Conservation (phyloP, 495 filamentous ascomycete species). For the Jackrogersella minutella region DNA sequence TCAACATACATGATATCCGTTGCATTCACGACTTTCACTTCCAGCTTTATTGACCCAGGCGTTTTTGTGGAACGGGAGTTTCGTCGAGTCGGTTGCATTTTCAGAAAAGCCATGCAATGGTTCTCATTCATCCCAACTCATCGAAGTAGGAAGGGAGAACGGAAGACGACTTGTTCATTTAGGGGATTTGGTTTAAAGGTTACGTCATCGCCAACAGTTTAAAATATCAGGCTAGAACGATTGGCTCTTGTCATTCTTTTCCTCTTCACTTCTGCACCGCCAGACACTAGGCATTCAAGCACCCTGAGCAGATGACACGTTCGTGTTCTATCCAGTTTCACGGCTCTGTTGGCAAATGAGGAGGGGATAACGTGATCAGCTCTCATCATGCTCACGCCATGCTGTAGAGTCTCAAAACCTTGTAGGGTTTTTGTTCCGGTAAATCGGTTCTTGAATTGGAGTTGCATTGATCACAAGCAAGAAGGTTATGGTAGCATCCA, state of each 20-base stretch:
- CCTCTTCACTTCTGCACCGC: conserved; percentile 5
- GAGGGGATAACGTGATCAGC: not conserved
- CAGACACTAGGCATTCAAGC: conserved; percentile 11
- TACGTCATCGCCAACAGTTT: not conserved
- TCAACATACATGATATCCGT: conserved; percentile 38
- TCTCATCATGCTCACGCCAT: not conserved
- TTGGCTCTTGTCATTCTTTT: conserved; percentile 14
- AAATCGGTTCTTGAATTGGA: conserved; percentile 2
- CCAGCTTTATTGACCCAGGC: conserved; percentile 25
- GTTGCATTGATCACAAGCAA: conserved; percentile 7
- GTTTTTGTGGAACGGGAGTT: conserved; percentile 32
- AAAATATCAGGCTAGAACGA: conserved; percentile 11
- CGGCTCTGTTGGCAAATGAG: not conserved
- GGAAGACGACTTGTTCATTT: not conserved
- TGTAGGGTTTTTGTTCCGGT: not conserved
- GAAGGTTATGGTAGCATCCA: conserved; percentile 21
- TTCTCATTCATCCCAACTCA: not conserved
- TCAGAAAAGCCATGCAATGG: conserved; percentile 14
- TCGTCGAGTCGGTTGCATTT: conserved; percentile 27
- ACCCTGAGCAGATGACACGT: not conserved
- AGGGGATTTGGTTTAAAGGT: not conserved
- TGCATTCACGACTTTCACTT: conserved; percentile 36
- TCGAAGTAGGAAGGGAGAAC: conserved; percentile 3
- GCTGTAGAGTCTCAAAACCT: not conserved
- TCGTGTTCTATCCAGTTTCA: not conserved